Conservation (phyloP, 345 rosid species). For the Pelargonium nanum region DNA sequence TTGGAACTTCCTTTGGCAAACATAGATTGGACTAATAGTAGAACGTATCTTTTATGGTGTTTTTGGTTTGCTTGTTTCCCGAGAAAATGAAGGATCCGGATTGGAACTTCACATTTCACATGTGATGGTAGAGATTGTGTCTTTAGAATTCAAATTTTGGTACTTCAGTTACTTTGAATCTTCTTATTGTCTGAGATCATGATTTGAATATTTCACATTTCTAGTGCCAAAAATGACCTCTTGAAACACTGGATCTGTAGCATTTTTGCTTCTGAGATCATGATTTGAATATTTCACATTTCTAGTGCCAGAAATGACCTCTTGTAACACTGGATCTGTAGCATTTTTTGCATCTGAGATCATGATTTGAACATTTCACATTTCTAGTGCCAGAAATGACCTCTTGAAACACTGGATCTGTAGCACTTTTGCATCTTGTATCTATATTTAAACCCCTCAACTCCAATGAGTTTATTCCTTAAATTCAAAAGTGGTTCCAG, state of each 20-base stretch:
- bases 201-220: no score
- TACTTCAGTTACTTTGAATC: not conserved
- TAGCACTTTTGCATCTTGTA: conserved; percentile 11
- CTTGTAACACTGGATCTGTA: no score
- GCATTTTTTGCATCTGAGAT: no score
- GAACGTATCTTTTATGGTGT: no score
- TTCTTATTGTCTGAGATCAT: not conserved
- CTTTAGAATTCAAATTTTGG: not conserved
- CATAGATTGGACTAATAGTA: no score
- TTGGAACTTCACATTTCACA: not conserved
- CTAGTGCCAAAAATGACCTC: no score
- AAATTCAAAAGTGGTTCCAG: not conserved
- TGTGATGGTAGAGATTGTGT: no score
- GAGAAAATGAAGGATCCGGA: not conserved
- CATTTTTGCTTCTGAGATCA: no score
- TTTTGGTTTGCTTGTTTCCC: not conserved
- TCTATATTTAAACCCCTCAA: not conserved
- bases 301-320: no score
- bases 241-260: no score
- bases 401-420: not conserved
- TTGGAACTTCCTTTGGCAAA: no score
- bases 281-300: no score
- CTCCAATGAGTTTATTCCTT: not conserved
- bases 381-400: not conserved
- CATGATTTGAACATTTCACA: not conserved